These are phyloP conservation scores for Hamamelis virginiana DNA, from an alignment of 164 flowering plant species.

Conservation along the genomic window DNA sequence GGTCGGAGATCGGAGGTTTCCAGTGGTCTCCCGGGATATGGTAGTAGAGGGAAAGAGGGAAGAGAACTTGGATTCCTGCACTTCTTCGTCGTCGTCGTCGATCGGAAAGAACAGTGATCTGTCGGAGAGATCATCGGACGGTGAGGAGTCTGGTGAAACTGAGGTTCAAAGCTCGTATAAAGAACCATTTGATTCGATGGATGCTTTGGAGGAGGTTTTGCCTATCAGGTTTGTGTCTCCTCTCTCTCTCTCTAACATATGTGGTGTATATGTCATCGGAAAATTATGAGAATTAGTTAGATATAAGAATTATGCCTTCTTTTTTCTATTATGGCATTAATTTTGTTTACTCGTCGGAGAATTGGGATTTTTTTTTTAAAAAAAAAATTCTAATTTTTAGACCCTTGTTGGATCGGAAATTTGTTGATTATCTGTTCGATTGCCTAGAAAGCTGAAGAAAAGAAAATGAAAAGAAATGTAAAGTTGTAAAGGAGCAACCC, in stretches of 20 bases:
- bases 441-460: neutral
- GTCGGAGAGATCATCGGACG: slow-evolving; percentile 23
- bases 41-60: slow-evolving; percentile 1
- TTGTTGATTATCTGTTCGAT: neutral
- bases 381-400: neutral
- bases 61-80: slow-evolving; percentile 10
- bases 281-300: too few relatives aligned
- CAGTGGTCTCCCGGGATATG: neutral
- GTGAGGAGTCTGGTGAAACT: slow-evolving; percentile 21
- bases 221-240: slow-evolving; percentile 38
- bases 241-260: neutral
- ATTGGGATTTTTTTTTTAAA: neutral
- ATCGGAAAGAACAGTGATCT: slow-evolving; percentile 58
- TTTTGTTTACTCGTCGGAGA: neutral
- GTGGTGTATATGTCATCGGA: too few relatives aligned
- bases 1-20: slow-evolving; percentile 11
- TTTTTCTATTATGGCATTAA: neutral
- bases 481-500: too few relatives aligned
- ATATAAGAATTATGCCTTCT: too few relatives aligned
- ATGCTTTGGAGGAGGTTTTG: slow-evolving; percentile 46
- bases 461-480: neutral
- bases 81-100: slow-evolving; percentile 41
- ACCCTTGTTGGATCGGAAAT: neutral
- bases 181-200: slow-evolving; percentile 41
- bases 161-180: slow-evolving; percentile 53